phyloP scores from a whole-genome alignment of 2,329 filamentous ascomycete genomes.

The Grosmannia penicillata region DNA sequence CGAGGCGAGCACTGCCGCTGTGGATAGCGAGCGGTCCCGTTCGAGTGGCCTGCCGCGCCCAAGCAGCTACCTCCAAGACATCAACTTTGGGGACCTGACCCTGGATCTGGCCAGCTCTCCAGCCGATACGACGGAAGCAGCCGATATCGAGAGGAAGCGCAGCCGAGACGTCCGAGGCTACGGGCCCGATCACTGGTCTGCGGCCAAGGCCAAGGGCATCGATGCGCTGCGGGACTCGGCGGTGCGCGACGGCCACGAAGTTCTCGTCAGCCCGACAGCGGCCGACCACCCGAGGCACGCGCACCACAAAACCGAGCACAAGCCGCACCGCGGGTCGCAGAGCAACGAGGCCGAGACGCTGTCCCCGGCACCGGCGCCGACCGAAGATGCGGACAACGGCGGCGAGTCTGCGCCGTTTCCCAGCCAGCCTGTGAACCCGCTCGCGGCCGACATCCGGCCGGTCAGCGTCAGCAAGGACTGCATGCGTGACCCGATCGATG shows the following conservation, averaged over 20 bases:
- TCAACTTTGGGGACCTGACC: slow-evolving; percentile 35
- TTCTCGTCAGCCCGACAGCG: slow-evolving; percentile 38
- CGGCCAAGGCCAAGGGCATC: slow-evolving; percentile 43
- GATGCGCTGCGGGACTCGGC: slow-evolving; percentile 57
- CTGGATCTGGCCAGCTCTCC: slow-evolving; percentile 19
- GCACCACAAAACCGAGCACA: too few species aligned
- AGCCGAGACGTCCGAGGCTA: slow-evolving; percentile 65
- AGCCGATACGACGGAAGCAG: slow-evolving; percentile 16
- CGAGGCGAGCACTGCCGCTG: too few species aligned
- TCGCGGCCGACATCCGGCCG: slow-evolving; percentile 53
- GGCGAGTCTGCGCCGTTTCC: slow-evolving; percentile 45
- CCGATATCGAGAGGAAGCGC: slow-evolving; percentile 32
- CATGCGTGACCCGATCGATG: slow-evolving; percentile 79
- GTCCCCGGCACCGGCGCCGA: slow-evolving; percentile 35
- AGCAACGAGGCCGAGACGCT: too few species aligned
- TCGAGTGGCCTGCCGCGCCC: slow-evolving; percentile 22
- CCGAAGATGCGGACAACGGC: slow-evolving; percentile 67
- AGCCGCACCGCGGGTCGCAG: too few species aligned
- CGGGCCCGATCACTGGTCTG: slow-evolving; percentile 62
- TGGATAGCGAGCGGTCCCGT: background rate
- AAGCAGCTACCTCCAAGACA: slow-evolving; percentile 63
- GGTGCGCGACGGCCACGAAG: slow-evolving; percentile 53
- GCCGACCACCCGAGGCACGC: background rate
- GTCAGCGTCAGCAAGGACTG: slow-evolving; percentile 75
- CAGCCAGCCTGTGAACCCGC: slow-evolving; percentile 35